These are phyloP conservation scores for Aureobasidium pullulans DNA, from an alignment of 2,329 filamentous ascomycete genomes.

Conservation along the genomic window DNA sequence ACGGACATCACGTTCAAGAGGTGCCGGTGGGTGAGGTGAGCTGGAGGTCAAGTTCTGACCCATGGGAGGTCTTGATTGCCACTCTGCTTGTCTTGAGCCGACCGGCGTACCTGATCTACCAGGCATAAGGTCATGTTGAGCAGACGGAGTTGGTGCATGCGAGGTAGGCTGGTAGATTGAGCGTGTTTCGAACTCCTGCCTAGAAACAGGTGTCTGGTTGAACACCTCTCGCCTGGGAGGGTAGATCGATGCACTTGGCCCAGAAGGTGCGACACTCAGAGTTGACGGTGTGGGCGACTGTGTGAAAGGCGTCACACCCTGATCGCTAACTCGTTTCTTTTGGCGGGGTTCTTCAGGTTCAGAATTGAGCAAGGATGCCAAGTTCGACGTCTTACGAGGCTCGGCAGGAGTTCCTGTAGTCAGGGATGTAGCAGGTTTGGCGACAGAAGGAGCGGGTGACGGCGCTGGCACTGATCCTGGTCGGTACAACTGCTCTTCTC, in stretches of 20 bases:
- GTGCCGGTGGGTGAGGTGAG: constrained; percentile 19
- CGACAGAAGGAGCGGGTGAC: constrained; percentile 18
- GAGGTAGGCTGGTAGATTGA: constrained; percentile 9
- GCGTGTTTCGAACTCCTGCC: constrained; percentile 10
- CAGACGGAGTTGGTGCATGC: constrained; percentile 3
- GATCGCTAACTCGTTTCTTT: constrained; percentile 23
- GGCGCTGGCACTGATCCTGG: constrained; percentile 22
- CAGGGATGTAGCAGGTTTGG: constrained; percentile 14
- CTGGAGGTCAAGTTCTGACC: constrained; percentile 17
- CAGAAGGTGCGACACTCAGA: constrained; percentile 5
- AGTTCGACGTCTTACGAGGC: constrained; percentile 31
- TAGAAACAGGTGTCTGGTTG: constrained; percentile 15
- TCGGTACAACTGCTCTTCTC: constrained; percentile 21
- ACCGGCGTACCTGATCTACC: constrained; percentile 16
- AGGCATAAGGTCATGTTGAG: constrained; percentile 13
- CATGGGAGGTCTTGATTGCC: constrained; percentile 18
- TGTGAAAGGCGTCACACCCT: constrained; percentile 19
- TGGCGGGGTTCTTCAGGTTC: constrained; percentile 27
- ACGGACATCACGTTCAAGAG: constrained; percentile 25
- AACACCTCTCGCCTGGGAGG: constrained; percentile 6
- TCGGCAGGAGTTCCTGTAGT: constrained; percentile 22
- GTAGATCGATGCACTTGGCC: background rate
- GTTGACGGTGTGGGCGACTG: constrained; percentile 16
- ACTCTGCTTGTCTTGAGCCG: constrained; percentile 19
- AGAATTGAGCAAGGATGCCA: constrained; percentile 28